Conservation (phyloP, 164 flowering plant genomes). For the Macadamia integrifolia region DNA sequence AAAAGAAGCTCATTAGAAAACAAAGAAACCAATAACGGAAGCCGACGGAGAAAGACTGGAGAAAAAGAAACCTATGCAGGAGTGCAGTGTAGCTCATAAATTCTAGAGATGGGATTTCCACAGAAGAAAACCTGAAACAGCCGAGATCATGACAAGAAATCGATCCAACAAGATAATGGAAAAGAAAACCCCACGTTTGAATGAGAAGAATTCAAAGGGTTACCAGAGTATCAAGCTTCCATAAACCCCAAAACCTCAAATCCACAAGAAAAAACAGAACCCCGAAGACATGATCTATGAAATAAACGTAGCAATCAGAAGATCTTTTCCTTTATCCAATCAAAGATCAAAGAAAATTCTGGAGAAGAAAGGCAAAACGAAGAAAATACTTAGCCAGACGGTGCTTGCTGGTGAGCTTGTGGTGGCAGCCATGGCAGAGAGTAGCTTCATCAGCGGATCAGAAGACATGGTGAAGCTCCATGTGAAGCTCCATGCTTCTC, state of each 20-base stretch:
- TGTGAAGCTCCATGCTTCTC: no score
- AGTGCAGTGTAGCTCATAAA: conserved; percentile 27
- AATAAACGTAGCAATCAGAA: neutral
- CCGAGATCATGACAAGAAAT: conserved; percentile 10
- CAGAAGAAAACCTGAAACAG: conserved; percentile 9
- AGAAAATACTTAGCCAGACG: no score
- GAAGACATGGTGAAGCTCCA: no score
- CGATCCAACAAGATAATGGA: no score
- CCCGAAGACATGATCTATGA: neutral
- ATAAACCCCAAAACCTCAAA: neutral
- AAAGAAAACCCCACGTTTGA: no score
- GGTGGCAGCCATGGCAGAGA: no score
- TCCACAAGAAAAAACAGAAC: neutral
- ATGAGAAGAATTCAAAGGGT: neutral
- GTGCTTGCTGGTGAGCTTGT: no score
- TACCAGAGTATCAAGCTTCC: neutral
- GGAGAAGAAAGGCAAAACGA: no score
- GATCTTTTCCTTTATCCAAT: no score
- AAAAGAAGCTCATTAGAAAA: conserved; percentile 33
- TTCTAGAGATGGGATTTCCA: conserved; percentile 13
- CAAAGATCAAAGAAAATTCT: no score
- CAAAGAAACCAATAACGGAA: conserved; percentile 65
- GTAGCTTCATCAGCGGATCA: no score
- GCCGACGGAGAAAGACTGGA: conserved; percentile 65
- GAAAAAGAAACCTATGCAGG: conserved; percentile 34